A percentile compares a stretch with the other conserved stretches of the same genome.
Evolutionary conservation across 2,329 filamentous ascomycete genomes (phyloP).

Genomic region (Trichoderma sp.): DNA sequence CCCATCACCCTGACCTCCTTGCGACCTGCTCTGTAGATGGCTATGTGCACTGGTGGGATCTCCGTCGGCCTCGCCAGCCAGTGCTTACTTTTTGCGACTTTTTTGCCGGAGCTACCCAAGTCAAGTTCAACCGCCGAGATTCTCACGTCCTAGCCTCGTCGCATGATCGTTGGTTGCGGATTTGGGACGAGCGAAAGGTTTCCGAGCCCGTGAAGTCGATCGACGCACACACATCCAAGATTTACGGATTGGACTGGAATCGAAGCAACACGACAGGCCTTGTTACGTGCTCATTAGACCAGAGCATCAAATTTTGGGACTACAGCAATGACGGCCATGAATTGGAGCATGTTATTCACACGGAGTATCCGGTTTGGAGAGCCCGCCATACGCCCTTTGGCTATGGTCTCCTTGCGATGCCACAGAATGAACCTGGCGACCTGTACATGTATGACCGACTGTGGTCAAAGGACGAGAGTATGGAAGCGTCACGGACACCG

Average conservation of each 20-base stretch:
- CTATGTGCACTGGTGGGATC: constrained; percentile 90
- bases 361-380: constrained; percentile 86
- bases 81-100: constrained; percentile 86
- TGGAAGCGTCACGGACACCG: constrained; percentile 50
- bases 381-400: constrained; percentile 91
- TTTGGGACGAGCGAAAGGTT: constrained; percentile 86
- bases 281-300: constrained; percentile 87
- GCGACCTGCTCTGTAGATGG: constrained; percentile 92
- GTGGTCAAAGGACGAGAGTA: constrained; percentile 45
- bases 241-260: constrained; percentile 96
- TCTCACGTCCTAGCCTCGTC: constrained; percentile 86
- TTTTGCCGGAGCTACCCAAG: constrained; percentile 90
- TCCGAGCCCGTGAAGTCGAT: constrained; percentile 80
- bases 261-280: constrained; percentile 70
- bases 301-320: constrained; percentile 93
- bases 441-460: constrained; percentile 80
- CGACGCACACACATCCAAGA: constrained; percentile 86
- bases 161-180: constrained; percentile 82
- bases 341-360: constrained; percentile 76
- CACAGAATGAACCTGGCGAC: constrained; percentile 82
- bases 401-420: constrained; percentile 83
- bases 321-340: constrained; percentile 62
- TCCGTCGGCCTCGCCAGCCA: constrained; percentile 72
- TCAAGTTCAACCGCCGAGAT: constrained; percentile 90
- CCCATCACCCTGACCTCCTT: constrained; percentile 84